Evolutionary conservation across 352 stramenopile species (phyloP).

Genomic region (Phytopythium vexans): DNA sequence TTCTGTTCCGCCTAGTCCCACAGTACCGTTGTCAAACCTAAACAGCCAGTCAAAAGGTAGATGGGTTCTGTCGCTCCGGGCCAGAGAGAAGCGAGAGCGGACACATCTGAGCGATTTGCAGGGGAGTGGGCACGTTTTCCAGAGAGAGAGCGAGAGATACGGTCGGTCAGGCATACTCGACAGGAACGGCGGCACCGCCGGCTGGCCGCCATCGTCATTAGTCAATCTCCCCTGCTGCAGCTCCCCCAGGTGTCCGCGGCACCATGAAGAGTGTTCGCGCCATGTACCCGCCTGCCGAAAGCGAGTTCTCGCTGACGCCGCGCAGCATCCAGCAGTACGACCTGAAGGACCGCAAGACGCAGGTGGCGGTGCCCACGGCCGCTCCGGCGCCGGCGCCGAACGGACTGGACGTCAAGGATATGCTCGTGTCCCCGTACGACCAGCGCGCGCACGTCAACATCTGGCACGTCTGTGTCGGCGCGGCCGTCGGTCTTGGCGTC

Average conservation of each 20-base stretch:
- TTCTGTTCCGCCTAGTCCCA: too few species aligned
- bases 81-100: too few species aligned
- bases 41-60: too few species aligned
- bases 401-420: conserved; percentile 39
- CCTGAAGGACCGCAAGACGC: conserved; percentile 17
- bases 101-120: too few species aligned
- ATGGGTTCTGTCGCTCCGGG: too few species aligned
- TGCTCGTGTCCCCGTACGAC: conserved; percentile 46
- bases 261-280: conserved; percentile 21
- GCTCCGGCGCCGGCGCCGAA: conserved; percentile 5
- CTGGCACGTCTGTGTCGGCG: conserved; percentile 42
- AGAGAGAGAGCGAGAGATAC: too few species aligned
- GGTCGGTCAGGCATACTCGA: too few species aligned
- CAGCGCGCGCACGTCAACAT: conserved; percentile 36
- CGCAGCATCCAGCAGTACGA: conserved; percentile 28
- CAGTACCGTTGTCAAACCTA: too few species aligned
- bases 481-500: conserved; percentile 37
- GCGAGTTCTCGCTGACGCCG: conserved; percentile 27
- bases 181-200: too few species aligned
- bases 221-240: too few species aligned
- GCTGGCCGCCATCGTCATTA: too few species aligned
- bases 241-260: background rate
- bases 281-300: conserved; percentile 25
- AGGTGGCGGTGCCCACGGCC: background rate
- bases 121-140: too few species aligned